Evolutionary conservation across 2,329 filamentous ascomycete species (phyloP), one percentile per base, ranked within the genome.

Genomic region (Plectosphaerella cucumerina): DNA sequence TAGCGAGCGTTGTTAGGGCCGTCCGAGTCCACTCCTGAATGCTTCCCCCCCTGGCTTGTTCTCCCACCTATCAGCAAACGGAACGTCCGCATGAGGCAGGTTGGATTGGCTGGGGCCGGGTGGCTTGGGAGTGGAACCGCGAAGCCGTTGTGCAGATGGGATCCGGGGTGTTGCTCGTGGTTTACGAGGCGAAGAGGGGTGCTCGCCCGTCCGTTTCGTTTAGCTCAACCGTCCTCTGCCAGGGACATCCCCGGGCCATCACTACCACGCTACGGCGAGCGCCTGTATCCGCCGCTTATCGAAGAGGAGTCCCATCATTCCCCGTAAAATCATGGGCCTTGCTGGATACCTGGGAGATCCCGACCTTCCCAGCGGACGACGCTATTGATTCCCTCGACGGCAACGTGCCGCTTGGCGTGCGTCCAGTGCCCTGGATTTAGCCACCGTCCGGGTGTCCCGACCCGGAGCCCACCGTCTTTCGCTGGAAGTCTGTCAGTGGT

Each of bases 71-170:
- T 65, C 59, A 60, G 50, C 56, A 47, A 34, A 37, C 48, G 51
- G 22, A 54, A 50, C 50, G 54, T 54, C 58, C 58, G 45, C 60
- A 64, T 65, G 61, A 62, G 62, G 61, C 56, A 62, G 61, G 58
- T 60, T 55, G 51, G 37, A 50, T 45, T 50, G 50, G 26, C 47
- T 51, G 42, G 50, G 49, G 49, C 47, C 50, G 53, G 39, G 20
- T n/a, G 39, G n/a, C 39, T 35, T 33, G 45, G 26, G 8, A 9
- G 45, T 47, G 45, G 45, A 26, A 35, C 33, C 20, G 34, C n/a
- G 31, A 47, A 22, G 45, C 31, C 34, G 43, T 15, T 17, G 45
- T 35, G 35, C 34, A 34, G 31, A 37, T 39, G 45, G 45, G 45
- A 47, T 47, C 45, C 22, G 45, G 34, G 45, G n/a, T 39, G 35